phyloP scores from a whole-genome alignment of 768 basidiomycete species.

The Tylopilus vinaceipallidus region DNA sequence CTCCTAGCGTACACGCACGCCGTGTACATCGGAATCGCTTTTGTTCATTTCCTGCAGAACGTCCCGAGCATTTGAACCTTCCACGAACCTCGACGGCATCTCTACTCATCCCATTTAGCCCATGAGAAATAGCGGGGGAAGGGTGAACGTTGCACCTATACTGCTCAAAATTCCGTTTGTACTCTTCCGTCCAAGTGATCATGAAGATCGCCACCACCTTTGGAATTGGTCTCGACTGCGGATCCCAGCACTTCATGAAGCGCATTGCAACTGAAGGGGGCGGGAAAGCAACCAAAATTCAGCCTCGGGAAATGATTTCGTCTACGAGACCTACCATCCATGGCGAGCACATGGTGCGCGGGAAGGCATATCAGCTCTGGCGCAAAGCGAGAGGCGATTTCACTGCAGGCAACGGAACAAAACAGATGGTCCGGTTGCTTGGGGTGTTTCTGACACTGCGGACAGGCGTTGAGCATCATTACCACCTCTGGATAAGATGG shows the following conservation, averaged over 20 bases:
- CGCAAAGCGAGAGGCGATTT: constrained; percentile 11
- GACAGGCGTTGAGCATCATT: constrained; percentile 10
- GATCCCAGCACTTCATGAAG: constrained; percentile 11
- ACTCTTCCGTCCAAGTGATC: constrained; percentile 21
- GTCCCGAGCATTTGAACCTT: not conserved
- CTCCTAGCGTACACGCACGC: constrained; percentile 25
- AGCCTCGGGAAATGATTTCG: not conserved
- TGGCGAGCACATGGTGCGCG: constrained; percentile 4
- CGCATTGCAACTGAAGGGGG: constrained; percentile 11
- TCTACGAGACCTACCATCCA: not conserved
- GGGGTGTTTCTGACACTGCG: constrained; percentile 12
- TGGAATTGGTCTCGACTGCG: not conserved
- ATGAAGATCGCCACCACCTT: constrained; percentile 17
- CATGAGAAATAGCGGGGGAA: not conserved
- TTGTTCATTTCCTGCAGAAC: constrained; percentile 19
- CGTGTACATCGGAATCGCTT: constrained; percentile 23
- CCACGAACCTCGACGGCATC: constrained; percentile 15
- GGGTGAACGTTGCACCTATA: constrained; percentile 12
- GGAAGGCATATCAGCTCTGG: constrained; percentile 17
- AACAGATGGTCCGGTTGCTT: constrained; percentile 19
- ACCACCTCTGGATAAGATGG: not conserved
- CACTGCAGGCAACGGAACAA: constrained; percentile 16
- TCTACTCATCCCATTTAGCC: constrained; percentile 5
- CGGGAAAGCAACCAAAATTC: not conserved
- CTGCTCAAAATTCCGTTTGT: constrained; percentile 7